phyloP scores from a whole-genome alignment of 768 basidiomycete species.

The Cystobasidium onofrii region DNA sequence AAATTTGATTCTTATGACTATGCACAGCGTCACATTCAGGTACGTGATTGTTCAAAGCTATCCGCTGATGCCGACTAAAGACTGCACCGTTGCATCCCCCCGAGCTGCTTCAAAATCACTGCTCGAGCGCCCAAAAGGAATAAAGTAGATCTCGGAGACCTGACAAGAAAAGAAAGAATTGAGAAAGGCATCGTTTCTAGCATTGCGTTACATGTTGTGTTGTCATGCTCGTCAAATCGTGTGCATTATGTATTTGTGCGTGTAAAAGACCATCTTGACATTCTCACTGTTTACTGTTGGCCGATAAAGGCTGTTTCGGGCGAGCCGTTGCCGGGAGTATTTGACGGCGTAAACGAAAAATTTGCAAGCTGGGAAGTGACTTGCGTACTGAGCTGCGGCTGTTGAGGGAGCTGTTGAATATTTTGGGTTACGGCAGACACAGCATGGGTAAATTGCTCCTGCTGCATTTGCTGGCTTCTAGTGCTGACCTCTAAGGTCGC shows the following conservation, averaged over 20 bases:
- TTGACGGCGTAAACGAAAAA: slow-evolving; percentile 27
- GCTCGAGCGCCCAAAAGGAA: not conserved
- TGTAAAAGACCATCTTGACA: not conserved
- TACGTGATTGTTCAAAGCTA: no score
- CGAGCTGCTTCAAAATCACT: not conserved
- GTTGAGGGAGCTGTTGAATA: not conserved
- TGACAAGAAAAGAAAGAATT: not conserved
- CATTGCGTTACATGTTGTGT: not conserved
- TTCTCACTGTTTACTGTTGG: not conserved
- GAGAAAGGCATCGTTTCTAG: not conserved
- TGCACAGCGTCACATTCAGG: not conserved
- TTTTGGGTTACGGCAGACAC: slow-evolving; percentile 18
- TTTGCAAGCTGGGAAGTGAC: slow-evolving; percentile 13
- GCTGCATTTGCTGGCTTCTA: slow-evolving; percentile 21
- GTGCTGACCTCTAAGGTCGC: slow-evolving; percentile 28
- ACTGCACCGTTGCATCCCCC: no score
- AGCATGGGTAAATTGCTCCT: slow-evolving; percentile 16
- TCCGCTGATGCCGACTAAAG: no score
- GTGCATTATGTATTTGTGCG: not conserved
- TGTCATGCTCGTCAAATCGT: not conserved
- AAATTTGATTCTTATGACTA: not conserved
- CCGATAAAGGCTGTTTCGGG: slow-evolving; percentile 6
- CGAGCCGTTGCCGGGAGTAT: slow-evolving; percentile 19
- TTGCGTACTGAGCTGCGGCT: not conserved
- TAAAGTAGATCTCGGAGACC: not conserved